phyloP scores from a whole-genome alignment of 148 eudicot species.

The Polygonum maritimum region DNA sequence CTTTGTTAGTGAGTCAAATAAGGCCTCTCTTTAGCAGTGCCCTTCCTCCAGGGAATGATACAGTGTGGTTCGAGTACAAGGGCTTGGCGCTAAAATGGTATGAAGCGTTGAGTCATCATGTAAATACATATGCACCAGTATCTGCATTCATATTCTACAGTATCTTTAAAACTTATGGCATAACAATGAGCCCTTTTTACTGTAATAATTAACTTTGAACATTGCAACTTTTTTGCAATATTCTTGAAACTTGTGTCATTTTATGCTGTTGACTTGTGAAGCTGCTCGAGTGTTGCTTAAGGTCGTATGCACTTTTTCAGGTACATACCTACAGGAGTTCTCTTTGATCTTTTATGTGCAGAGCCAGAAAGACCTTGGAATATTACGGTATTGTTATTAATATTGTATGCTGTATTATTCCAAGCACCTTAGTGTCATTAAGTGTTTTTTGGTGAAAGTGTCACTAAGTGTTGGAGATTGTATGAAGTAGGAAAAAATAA shows the following conservation, averaged over 20 bases:
- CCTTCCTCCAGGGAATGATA: conserved; percentile 92
- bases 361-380: conserved; percentile 98
- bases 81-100: conserved; percentile 93
- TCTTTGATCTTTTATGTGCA: conserved; percentile 92
- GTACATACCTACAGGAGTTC: conserved; percentile 94
- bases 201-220: neutral
- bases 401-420: neutral
- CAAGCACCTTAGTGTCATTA: neutral
- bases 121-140: neutral
- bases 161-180: neutral
- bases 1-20: conserved; percentile 59
- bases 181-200: neutral
- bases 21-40: conserved; percentile 75
- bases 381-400: conserved; percentile 46
- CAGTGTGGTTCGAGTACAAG: conserved; percentile 93
- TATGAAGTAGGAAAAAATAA: neutral
- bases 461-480: neutral
- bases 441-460: neutral
- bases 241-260: neutral
- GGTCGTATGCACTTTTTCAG: conserved; percentile 30
- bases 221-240: neutral
- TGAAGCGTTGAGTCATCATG: neutral
- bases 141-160: neutral
- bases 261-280: neutral
- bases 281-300: conserved; percentile 2